phyloP scores from a whole-genome alignment of 495 filamentous ascomycete species.

The Amorphotheca resinae region DNA sequence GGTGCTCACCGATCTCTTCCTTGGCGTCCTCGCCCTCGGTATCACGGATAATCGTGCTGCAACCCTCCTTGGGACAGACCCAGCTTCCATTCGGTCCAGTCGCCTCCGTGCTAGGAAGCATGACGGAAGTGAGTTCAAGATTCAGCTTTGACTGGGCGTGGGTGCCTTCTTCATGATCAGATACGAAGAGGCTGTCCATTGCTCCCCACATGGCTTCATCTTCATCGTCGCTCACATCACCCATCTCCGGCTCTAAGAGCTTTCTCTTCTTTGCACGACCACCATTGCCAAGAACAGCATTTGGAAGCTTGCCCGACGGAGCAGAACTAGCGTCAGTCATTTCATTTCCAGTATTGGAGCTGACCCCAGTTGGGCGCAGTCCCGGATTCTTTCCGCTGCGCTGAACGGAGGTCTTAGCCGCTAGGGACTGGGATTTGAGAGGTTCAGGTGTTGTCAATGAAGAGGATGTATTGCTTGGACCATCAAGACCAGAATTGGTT shows the following conservation, averaged over 20 bases:
- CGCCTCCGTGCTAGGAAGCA: slow-evolving; percentile 30
- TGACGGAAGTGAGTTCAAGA: slow-evolving; percentile 28
- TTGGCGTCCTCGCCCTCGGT: slow-evolving; percentile 44
- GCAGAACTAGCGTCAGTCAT: neutral
- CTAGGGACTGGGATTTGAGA: neutral
- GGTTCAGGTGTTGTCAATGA: neutral
- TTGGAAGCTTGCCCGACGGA: neutral
- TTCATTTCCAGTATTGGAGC: neutral
- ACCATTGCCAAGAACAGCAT: neutral
- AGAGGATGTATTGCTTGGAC: neutral
- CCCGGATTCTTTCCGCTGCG: neutral
- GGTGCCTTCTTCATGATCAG: neutral
- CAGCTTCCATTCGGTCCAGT: slow-evolving; percentile 52
- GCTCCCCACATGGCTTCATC: slow-evolving; percentile 19
- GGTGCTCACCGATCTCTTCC: slow-evolving; percentile 48
- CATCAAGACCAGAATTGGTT: too few species aligned
- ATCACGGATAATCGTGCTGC: slow-evolving; percentile 46
- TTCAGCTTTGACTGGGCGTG: neutral
- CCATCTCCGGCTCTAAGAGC: slow-evolving; percentile 29
- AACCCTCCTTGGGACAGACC: slow-evolving; percentile 58
- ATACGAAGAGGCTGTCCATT: slow-evolving; percentile 19
- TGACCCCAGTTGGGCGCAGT: neutral
- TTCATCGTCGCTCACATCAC: slow-evolving; percentile 16
- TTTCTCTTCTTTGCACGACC: slow-evolving; percentile 20
- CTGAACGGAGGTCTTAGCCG: neutral